phyloP scores from a whole-genome alignment of 2,329 filamentous ascomycete genomes.

The Kalaharituber pfeilii region DNA sequence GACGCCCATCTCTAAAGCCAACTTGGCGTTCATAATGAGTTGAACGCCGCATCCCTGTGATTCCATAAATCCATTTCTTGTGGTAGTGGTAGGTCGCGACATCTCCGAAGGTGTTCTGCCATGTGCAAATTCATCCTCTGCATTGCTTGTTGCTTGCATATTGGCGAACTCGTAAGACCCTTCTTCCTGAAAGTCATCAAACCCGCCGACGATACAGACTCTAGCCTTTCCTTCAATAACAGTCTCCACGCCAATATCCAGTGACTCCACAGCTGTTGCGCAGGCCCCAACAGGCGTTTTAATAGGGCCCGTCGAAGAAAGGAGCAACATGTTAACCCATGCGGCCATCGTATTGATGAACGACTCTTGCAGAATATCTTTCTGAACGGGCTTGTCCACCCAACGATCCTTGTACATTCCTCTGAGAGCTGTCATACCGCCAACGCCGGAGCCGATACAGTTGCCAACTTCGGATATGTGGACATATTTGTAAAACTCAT shows the following conservation, averaged over 20 bases:
- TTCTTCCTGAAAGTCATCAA: conserved; percentile 98
- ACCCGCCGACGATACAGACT: conserved; percentile 93
- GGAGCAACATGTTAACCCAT: conserved; percentile 97
- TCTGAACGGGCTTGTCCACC: conserved; percentile 92
- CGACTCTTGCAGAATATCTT: conserved; percentile 96
- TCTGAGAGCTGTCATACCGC: conserved; percentile 76
- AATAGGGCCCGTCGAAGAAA: conserved; percentile 94
- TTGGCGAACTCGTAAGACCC: conserved; percentile 99
- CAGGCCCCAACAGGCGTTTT: conserved; percentile 97
- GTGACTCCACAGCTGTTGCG: conserved; percentile 88
- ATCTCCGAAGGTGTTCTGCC: conserved; percentile 92
- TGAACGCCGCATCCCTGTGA: conserved; percentile 97
- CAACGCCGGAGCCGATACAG: conserved; percentile 95
- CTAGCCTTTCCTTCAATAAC: conserved; percentile 97
- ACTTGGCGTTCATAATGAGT: conserved; percentile 91
- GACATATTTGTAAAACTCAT: conserved; percentile 99
- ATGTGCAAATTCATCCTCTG: conserved; percentile 87
- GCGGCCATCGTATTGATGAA: conserved; percentile 99
- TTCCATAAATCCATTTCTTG: conserved; percentile 97
- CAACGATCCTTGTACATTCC: conserved; percentile 98
- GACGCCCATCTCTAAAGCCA: conserved; percentile 95
- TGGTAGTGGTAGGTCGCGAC: conserved; percentile 94
- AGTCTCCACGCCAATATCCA: conserved; percentile 95
- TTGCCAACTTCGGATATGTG: conserved; percentile 96
- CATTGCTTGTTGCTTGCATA: conserved; percentile 99